phyloP scores from a whole-genome alignment of 2,329 filamentous ascomycete genomes.

The Torrubiella hemipterigena region DNA sequence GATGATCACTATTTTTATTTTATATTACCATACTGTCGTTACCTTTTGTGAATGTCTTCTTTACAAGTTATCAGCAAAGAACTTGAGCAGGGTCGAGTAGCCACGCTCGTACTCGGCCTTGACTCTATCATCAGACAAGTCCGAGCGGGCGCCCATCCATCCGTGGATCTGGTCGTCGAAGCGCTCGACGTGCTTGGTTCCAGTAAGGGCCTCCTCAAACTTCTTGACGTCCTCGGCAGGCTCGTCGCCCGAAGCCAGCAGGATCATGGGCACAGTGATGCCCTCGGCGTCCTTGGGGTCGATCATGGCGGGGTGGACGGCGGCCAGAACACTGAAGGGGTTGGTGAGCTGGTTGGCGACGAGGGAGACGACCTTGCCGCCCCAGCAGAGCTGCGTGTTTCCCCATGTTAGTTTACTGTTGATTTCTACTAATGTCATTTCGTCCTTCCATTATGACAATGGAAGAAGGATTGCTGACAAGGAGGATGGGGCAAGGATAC shows the following conservation, averaged over 20 bases:
- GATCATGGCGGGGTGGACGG: conserved; percentile 51
- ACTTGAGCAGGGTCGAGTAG: conserved; percentile 45
- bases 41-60: conserved; percentile 1
- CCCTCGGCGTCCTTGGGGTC: conserved; percentile 47
- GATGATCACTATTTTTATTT: not conserved
- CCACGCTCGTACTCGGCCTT: conserved; percentile 51
- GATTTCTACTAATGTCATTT: too few relatives aligned
- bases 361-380: conserved; percentile 52
- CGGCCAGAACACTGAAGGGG: conserved; percentile 41
- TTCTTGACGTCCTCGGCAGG: conserved; percentile 39
- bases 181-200: conserved; percentile 50
- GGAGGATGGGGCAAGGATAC: too few relatives aligned
- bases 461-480: too few relatives aligned
- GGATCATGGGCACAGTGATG: conserved; percentile 47
- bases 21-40: not conserved
- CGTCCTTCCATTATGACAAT: too few relatives aligned
- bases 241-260: conserved; percentile 59
- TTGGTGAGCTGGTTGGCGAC: conserved; percentile 35
- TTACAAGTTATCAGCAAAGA: conserved; percentile 41
- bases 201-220: conserved; percentile 40
- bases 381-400: conserved; percentile 49
- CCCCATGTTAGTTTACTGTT: conserved; percentile 1
- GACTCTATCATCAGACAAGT: conserved; percentile 43
- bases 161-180: conserved; percentile 58
- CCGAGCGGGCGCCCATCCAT: conserved; percentile 58